Evolutionary conservation across 495 filamentous ascomycete genomes (phyloP).

Genomic region (Penicillium simplicissimum): DNA sequence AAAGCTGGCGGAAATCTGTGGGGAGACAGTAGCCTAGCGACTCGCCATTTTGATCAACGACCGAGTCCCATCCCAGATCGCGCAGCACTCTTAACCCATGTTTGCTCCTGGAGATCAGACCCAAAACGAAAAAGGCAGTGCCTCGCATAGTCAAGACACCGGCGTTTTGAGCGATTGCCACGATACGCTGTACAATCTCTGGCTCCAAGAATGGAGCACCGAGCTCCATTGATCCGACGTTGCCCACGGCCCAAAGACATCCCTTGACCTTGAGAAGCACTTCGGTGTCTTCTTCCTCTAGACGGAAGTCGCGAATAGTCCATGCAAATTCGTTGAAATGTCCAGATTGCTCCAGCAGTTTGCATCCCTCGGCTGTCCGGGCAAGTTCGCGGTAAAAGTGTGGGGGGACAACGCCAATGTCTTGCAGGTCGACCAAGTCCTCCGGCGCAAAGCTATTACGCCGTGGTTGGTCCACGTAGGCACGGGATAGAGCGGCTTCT

Average conservation of each 20-base stretch:
- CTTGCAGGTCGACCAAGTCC: slow-evolving; percentile 57
- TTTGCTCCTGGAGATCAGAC: slow-evolving; percentile 85
- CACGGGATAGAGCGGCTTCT: slow-evolving; percentile 89
- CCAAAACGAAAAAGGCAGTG: slow-evolving; percentile 94
- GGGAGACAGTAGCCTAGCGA: slow-evolving; percentile 88
- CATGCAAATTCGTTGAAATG: slow-evolving; percentile 92
- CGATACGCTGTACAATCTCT: slow-evolving; percentile 81
- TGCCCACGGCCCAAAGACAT: slow-evolving; percentile 95
- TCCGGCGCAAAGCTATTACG: slow-evolving; percentile 48
- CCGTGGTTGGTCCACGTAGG: slow-evolving; percentile 65
- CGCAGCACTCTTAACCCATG: slow-evolving; percentile 89
- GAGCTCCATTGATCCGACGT: slow-evolving; percentile 97
- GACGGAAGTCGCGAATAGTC: slow-evolving; percentile 80
- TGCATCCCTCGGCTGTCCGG: slow-evolving; percentile 88
- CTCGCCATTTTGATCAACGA: slow-evolving; percentile 77
- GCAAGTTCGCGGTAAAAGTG: slow-evolving; percentile 97
- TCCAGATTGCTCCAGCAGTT: slow-evolving; percentile 83
- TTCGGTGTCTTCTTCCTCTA: slow-evolving; percentile 83
- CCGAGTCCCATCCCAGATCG: slow-evolving; percentile 88
- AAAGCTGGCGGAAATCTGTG: slow-evolving; percentile 70
- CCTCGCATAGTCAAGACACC: slow-evolving; percentile 90
- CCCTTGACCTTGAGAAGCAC: slow-evolving; percentile 93
- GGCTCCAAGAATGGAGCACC: slow-evolving; percentile 87
- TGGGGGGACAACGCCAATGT: slow-evolving; percentile 75
- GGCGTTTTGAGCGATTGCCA: slow-evolving; percentile 81